phyloP scores from a whole-genome alignment of 257 asterid species.

The Linderniella brevidens region DNA sequence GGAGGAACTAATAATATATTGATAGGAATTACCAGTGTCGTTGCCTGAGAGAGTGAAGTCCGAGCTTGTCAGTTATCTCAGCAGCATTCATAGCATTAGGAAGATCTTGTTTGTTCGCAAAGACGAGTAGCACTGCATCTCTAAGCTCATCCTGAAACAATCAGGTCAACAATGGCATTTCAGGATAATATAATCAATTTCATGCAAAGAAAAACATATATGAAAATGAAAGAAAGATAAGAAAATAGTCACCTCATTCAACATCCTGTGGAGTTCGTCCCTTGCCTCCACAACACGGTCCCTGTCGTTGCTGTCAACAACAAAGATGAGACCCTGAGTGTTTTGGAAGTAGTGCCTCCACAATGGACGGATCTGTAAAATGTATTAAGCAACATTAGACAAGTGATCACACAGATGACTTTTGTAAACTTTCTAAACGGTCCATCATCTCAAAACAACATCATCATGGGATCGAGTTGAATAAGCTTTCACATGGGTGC shows the following conservation, averaged over 20 bases:
- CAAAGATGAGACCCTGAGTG: too few relatives aligned
- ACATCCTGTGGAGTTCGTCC: not conserved
- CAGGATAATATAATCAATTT: not conserved
- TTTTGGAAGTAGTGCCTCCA: too few relatives aligned
- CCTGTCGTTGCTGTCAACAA: too few relatives aligned
- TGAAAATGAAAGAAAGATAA: not conserved
- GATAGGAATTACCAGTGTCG: not conserved
- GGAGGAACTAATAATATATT: not conserved
- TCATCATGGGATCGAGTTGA: too few relatives aligned
- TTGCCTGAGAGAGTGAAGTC: conserved; percentile 1
- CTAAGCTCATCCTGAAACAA: not conserved
- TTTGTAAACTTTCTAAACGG: too few relatives aligned
- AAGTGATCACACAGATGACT: too few relatives aligned
- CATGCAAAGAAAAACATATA: not conserved
- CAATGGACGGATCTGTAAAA: too few relatives aligned
- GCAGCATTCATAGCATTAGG: conserved; percentile 2
- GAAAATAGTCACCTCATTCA: not conserved
- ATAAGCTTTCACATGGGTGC: too few relatives aligned
- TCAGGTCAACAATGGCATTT: not conserved
- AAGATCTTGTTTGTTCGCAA: not conserved
- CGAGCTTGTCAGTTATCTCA: not conserved
- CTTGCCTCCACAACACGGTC: not conserved
- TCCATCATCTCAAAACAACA: too few relatives aligned
- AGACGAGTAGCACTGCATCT: not conserved
- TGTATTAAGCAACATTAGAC: too few relatives aligned